phyloP scores from a whole-genome alignment of 2,329 filamentous ascomycete species.

The Thelonectria olida region DNA sequence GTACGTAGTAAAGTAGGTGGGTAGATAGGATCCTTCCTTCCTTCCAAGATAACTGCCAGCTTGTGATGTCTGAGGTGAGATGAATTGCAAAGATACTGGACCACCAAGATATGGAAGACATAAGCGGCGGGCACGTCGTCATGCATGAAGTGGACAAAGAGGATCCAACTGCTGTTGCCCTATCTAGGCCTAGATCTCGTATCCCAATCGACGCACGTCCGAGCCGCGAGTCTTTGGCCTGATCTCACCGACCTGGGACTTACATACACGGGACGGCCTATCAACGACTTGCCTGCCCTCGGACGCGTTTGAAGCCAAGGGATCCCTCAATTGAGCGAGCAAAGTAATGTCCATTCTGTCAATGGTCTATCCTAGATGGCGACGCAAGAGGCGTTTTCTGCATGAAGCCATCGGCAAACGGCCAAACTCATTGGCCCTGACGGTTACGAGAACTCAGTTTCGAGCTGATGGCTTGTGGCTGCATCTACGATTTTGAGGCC shows the following conservation, averaged over 20 bases:
- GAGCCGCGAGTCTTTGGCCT: neutral
- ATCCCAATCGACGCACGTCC: slow-evolving; percentile 12
- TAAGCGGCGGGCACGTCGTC: too few species aligned
- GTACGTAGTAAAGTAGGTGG: neutral
- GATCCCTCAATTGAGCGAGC: slow-evolving; percentile 3
- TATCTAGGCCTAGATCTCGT: slow-evolving; percentile 20
- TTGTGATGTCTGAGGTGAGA: too few species aligned
- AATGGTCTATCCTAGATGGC: neutral
- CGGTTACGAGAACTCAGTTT: slow-evolving; percentile 14
- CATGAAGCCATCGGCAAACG: slow-evolving; percentile 13
- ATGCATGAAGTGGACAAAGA: too few species aligned
- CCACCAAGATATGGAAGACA: too few species aligned
- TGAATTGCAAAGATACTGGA: too few species aligned
- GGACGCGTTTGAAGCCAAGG: neutral
- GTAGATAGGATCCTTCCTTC: too few species aligned
- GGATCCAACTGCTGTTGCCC: neutral
- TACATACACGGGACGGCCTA: neutral
- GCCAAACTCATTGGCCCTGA: slow-evolving; percentile 6
- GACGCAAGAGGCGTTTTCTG: slow-evolving; percentile 4
- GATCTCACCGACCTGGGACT: neutral
- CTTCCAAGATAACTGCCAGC: too few species aligned
- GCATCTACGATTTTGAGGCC: slow-evolving; percentile 9
- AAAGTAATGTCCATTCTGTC: slow-evolving; percentile 10
- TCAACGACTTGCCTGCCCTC: neutral
- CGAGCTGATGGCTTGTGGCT: slow-evolving; percentile 11